These are phyloP conservation scores for Lactarius akahatsu DNA, from an alignment of 768 basidiomycete species.

Conservation along the genomic window DNA sequence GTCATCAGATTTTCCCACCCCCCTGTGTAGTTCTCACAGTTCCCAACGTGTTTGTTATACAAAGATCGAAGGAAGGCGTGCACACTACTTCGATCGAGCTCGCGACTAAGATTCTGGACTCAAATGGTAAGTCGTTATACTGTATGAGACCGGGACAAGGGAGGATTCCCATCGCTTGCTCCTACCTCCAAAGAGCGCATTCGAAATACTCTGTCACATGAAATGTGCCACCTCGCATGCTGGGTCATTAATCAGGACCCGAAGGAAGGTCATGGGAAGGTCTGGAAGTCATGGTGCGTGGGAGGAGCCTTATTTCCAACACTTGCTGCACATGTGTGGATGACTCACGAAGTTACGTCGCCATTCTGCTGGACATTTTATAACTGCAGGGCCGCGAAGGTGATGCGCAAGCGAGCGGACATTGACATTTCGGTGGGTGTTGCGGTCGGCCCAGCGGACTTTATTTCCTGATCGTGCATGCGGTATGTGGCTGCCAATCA, in stretches of 20 bases:
- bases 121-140: constrained; percentile 52
- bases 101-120: constrained; percentile 79
- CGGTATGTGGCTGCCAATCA: not conserved
- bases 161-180: not conserved
- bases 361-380: not conserved
- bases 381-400: constrained; percentile 58
- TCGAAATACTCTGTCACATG: constrained; percentile 79
- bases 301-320: not conserved
- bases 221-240: constrained; percentile 89
- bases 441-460: not conserved
- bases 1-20: not conserved
- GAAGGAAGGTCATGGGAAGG: constrained; percentile 68
- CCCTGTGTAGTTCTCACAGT: not conserved
- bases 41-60: not conserved
- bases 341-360: not conserved
- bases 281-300: constrained; percentile 70
- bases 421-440: constrained; percentile 64
- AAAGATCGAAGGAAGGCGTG: constrained; percentile 56
- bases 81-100: constrained; percentile 68
- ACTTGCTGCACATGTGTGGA: not conserved
- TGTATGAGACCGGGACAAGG: not conserved
- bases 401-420: constrained; percentile 66
- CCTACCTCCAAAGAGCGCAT: constrained; percentile 58
- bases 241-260: constrained; percentile 77
- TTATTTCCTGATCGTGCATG: constrained; percentile 9